Percentiles rank a stretch among this genome's conserved stretches.
Conservation (phyloP, 257 asterid genomes). For the Solanum arcanum region DNA sequence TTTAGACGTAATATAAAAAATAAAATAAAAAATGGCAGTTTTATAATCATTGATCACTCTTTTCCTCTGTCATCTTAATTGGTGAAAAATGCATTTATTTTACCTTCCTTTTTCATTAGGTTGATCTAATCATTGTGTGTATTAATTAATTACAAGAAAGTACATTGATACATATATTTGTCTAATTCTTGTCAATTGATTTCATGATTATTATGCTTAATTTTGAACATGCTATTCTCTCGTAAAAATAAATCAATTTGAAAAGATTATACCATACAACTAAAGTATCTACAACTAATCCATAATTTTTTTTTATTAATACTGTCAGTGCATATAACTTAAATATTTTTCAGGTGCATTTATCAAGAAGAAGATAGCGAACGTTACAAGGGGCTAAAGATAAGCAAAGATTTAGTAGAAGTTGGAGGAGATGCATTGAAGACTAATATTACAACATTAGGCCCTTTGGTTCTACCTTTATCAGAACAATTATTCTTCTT, state of each 20-base stretch:
- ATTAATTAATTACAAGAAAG: too few relatives aligned
- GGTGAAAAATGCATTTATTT: background rate
- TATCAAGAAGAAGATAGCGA: slow-evolving; percentile 76
- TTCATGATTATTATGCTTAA: background rate
- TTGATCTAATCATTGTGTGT: background rate
- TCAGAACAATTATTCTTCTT: slow-evolving; percentile 87
- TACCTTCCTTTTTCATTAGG: background rate
- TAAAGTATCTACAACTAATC: background rate
- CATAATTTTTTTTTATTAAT: background rate
- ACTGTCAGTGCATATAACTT: background rate
- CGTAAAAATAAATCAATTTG: background rate
- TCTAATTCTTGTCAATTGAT: background rate
- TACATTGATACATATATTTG: background rate
- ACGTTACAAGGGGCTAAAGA: slow-evolving; percentile 48
- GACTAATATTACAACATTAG: slow-evolving; percentile 84
- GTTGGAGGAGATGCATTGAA: slow-evolving; percentile 87
- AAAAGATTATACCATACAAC: background rate
- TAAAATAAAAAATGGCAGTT: background rate
- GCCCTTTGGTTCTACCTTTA: slow-evolving; percentile 64
- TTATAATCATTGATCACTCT: background rate
- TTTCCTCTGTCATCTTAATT: background rate
- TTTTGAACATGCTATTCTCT: background rate
- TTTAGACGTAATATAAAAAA: background rate
- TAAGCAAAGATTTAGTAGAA: slow-evolving; percentile 69
- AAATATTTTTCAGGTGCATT: slow-evolving; percentile 42